Evolutionary conservation across 75 land plant species (phyloP).

Genomic region (Cryptomeria japonica): DNA sequence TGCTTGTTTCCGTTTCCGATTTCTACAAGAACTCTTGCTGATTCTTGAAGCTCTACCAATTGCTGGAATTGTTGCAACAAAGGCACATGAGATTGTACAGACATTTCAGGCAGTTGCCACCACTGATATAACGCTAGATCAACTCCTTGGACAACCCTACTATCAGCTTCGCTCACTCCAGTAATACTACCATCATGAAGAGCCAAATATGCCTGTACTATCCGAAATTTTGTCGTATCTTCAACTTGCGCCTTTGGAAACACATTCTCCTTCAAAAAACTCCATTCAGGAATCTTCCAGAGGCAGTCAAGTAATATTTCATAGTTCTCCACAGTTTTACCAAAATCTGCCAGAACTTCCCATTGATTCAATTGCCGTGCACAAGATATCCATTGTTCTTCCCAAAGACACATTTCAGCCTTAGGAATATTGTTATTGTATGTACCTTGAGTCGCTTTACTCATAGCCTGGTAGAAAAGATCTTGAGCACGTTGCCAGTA

Average conservation of each 20-base stretch:
- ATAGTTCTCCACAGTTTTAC: constrained; percentile 89
- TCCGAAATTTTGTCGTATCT: constrained; percentile 83
- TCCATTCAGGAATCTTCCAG: constrained; percentile 94
- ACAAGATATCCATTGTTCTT: constrained; percentile 97
- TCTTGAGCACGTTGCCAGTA: constrained; percentile 97
- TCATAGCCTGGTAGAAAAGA: constrained; percentile 95
- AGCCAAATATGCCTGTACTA: constrained; percentile 86
- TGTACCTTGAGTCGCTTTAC: constrained; percentile 95
- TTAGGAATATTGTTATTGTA: constrained; percentile 89
- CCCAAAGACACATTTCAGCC: constrained; percentile 99
- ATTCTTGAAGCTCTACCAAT: constrained; percentile 97
- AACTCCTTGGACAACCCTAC: constrained; percentile 79
- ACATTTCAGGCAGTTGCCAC: constrained; percentile 99
- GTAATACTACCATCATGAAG: constrained; percentile 72
- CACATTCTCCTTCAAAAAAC: constrained; percentile 82
- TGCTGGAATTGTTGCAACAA: constrained; percentile 99
- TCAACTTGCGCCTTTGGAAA: constrained; percentile 97
- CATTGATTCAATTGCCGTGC: constrained; percentile 93
- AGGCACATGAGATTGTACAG: constrained; percentile 85
- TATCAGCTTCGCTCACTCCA: constrained; percentile 92
- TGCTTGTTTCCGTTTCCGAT: constrained; percentile 93
- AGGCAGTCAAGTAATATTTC: constrained; percentile 85
- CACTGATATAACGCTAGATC: constrained; percentile 95
- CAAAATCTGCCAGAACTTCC: constrained; percentile 93
- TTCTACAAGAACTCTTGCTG: constrained; percentile 80